Base-by-base conservation (phyloP, 2,329 filamentous ascomycete species). In the Colletotrichum musicola region DNA sequence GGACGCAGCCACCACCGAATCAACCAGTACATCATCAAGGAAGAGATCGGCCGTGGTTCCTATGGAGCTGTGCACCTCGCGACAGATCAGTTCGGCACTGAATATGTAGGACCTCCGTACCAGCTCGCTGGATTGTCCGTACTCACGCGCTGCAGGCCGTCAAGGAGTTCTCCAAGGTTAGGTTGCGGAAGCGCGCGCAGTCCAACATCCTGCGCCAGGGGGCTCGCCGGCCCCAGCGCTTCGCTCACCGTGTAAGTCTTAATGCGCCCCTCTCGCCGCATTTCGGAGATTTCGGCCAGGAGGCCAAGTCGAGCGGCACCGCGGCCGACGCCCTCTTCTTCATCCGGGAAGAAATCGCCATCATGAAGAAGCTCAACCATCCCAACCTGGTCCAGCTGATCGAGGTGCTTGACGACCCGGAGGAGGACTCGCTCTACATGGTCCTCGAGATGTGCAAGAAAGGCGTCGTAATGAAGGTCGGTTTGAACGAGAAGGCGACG, bases 361-460 rank as follows among this genome's bases (percentile, higher is more conserved):
- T 98, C 77, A 98, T 99, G 95, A 99, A 98, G 85, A 98, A 98
- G 81, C 86, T 98, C 54, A 91, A 98, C 76, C 96, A 99, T 76
- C 92, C 90, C 30, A 99, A 98, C 76, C 84, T 99, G n/a, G 95
- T 98, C 14, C 90, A 92, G 53, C 83, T 99, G 58, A 93, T 97
- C 72, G 96, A 99, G 80, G 96, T 99, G 3, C 84, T 99, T 59
- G 96, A 98, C 77, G 96, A 98, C 76, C 95, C 96, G 0, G 91
- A 95, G 55, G 94, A 98, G 77, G 96, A 99, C 79, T 97, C 95
- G 3, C 82, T 99, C 13, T 99, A 98, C 81, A 98, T 99, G 93
- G 96, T 99, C 22, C 87, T 99, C 79, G 96, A 99, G 79, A 97
- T 98, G 93, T 99, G 96, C 83, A 96, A 97, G 77, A 98, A 98